Percentiles rank a stretch among this genome's conserved stretches.
phyloP scores from a whole-genome alignment of 495 filamentous ascomycete species.

The Aspergillus nidulans region DNA sequence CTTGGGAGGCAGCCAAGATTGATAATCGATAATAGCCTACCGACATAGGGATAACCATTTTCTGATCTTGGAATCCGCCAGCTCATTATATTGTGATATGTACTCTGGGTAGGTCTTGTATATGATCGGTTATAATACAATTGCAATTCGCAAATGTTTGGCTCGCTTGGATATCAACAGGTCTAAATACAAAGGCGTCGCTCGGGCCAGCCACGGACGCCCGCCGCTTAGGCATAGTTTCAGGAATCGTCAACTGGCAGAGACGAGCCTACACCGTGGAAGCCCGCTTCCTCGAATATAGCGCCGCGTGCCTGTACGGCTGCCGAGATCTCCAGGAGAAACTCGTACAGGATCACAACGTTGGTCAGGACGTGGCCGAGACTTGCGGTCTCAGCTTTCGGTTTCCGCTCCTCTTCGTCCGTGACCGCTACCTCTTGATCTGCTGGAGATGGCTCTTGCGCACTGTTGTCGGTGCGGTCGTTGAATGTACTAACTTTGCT shows the following conservation, averaged over 20 bases:
- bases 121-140: background rate
- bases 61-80: background rate
- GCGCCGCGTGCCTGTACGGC: conserved; percentile 80
- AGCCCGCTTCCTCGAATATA: conserved; percentile 81
- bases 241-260: background rate
- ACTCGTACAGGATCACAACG: conserved; percentile 60
- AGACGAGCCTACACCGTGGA: conserved; percentile 11
- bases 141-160: background rate
- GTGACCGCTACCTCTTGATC: conserved; percentile 24
- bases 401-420: conserved; percentile 34
- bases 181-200: background rate
- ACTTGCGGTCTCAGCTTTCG: conserved; percentile 39
- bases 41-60: too few relatives aligned
- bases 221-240: background rate
- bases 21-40: too few relatives aligned
- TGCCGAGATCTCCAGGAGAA: conserved; percentile 83
- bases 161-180: background rate
- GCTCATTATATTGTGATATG: background rate
- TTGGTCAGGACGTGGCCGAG: conserved; percentile 83
- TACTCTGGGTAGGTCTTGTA: background rate
- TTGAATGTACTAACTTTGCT: background rate
- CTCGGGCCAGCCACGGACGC: conserved; percentile 4
- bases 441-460: background rate
- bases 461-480: background rate
- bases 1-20: too few relatives aligned